These are phyloP conservation scores for Porcisia hertigi DNA, from an alignment of 208 protist genomes.

Conservation along the genomic window DNA sequence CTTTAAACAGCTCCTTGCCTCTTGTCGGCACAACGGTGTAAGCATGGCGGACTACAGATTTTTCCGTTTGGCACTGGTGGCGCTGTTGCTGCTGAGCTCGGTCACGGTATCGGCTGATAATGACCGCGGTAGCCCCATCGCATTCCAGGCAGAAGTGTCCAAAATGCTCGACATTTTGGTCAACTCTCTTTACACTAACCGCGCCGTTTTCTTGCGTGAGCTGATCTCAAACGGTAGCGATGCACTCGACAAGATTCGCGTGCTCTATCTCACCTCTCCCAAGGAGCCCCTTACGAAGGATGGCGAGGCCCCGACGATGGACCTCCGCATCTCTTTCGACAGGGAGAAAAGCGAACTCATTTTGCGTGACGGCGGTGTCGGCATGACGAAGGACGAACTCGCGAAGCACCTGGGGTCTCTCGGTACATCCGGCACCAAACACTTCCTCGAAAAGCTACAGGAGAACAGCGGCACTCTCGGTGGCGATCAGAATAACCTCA, in stretches of 20 bases:
- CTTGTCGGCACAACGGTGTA: neutral
- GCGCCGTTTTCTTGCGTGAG: conserved; percentile 99
- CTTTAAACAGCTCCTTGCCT: neutral
- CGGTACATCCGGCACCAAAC: conserved; percentile 98
- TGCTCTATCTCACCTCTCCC: conserved; percentile 95
- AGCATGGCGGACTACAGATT: conserved; percentile 18
- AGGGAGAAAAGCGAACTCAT: conserved; percentile 91
- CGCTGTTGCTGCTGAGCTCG: conserved; percentile 43
- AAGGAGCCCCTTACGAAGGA: conserved; percentile 79
- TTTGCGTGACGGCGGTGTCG: conserved; percentile 98
- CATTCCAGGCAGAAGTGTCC: conserved; percentile 96
- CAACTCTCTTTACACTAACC: conserved; percentile 99
- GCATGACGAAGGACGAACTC: conserved; percentile 99
- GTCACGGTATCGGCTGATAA: conserved; percentile 26
- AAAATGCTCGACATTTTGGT: conserved; percentile 99
- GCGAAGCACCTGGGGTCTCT: conserved; percentile 99
- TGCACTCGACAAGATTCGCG: conserved; percentile 99
- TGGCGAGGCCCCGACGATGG: conserved; percentile 80
- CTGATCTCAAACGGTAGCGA: conserved; percentile 99
- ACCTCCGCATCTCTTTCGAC: conserved; percentile 93
- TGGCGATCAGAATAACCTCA: conserved; percentile 94
- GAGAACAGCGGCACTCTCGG: conserved; percentile 17
- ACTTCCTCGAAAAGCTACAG: conserved; percentile 92
- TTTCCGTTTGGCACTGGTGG: conserved; percentile 38
- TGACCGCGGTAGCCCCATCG: conserved; percentile 55